phyloP scores from a whole-genome alignment of 805 yeast genomes.

The Saccharomycopsis lassenensis region DNA sequence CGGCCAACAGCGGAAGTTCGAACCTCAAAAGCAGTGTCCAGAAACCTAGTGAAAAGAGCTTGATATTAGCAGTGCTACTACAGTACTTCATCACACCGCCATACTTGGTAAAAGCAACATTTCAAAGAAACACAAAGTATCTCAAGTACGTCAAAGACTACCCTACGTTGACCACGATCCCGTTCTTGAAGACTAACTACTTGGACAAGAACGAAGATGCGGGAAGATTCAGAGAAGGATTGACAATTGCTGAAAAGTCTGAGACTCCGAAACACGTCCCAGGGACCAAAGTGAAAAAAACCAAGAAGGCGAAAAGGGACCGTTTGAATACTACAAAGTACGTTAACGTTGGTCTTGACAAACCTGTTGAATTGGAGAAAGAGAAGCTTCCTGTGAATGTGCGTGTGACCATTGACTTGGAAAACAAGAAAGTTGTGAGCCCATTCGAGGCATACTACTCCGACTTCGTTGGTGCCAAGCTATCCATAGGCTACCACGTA shows the following conservation, averaged over 20 bases:
- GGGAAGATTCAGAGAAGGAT: constrained; percentile 44
- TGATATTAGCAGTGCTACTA: constrained; percentile 53
- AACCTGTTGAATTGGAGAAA: constrained; percentile 44
- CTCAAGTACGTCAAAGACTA: constrained; percentile 55
- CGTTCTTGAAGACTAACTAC: constrained; percentile 44
- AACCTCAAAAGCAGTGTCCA: constrained; percentile 1
- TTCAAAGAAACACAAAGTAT: constrained; percentile 38
- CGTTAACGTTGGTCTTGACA: constrained; percentile 62
- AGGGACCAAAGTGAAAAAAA: constrained; percentile 25
- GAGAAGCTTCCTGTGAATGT: constrained; percentile 66
- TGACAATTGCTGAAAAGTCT: constrained; percentile 19
- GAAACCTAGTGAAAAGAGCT: constrained; percentile 18
- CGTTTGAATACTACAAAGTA: constrained; percentile 52
- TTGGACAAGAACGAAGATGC: constrained; percentile 23
- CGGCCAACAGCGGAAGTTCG: constrained; percentile 16
- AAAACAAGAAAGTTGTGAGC: constrained; percentile 51
- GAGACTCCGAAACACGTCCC: constrained; percentile 16
- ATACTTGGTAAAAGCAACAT: constrained; percentile 56
- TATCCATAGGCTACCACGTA: constrained; percentile 64
- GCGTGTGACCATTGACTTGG: constrained; percentile 68
- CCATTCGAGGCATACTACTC: constrained; percentile 53
- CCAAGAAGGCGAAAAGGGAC: constrained; percentile 39
- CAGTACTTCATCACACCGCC: constrained; percentile 83
- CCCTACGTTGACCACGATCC: constrained; percentile 64
- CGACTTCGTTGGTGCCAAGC: constrained; percentile 46